A percentile compares a stretch with the other conserved stretches of the same genome.
Evolutionary conservation across 2,329 filamentous ascomycete species (phyloP).

Genomic region (Dactylellina haptotyla): DNA sequence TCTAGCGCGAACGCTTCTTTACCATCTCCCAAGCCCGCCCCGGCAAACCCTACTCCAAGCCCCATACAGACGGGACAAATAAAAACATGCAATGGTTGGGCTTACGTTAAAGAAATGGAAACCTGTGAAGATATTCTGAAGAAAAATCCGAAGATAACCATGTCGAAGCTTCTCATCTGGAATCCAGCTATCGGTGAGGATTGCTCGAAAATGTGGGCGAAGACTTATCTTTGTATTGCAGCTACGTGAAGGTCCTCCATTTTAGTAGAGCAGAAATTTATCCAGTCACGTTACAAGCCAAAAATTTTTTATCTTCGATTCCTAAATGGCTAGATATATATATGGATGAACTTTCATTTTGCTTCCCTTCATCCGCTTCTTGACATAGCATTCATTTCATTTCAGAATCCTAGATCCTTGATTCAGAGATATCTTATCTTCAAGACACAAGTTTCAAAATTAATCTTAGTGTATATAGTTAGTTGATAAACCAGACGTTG

Average conservation of each 20-base stretch:
- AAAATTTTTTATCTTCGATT: too few species aligned
- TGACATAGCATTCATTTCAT: too few species aligned
- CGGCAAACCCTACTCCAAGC: slow-evolving; percentile 13
- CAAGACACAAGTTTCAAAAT: too few species aligned
- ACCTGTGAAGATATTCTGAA: slow-evolving; percentile 25
- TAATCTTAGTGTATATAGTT: too few species aligned
- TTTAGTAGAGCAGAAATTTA: neutral
- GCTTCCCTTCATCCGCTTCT: too few species aligned
- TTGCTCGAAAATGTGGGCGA: slow-evolving; percentile 26
- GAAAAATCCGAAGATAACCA: neutral
- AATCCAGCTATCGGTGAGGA: slow-evolving; percentile 26
- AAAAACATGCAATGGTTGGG: slow-evolving; percentile 24
- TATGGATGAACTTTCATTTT: too few species aligned
- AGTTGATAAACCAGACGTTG: too few species aligned
- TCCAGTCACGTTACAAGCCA: too few species aligned
- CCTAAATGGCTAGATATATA: too few species aligned
- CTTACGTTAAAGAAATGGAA: slow-evolving; percentile 8
- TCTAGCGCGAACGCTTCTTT: neutral
- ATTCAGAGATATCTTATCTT: too few species aligned
- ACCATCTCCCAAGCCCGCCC: neutral
- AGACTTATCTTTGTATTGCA: slow-evolving; percentile 7
- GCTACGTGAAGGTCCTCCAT: neutral
- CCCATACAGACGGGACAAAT: slow-evolving; percentile 23
- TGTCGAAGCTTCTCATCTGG: slow-evolving; percentile 7
- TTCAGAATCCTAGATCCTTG: too few species aligned